A percentile compares a stretch with the other conserved stretches of the same genome.
Evolutionary conservation across 1,139 yeast species (phyloP).

Genomic region (Candida sp.): DNA sequence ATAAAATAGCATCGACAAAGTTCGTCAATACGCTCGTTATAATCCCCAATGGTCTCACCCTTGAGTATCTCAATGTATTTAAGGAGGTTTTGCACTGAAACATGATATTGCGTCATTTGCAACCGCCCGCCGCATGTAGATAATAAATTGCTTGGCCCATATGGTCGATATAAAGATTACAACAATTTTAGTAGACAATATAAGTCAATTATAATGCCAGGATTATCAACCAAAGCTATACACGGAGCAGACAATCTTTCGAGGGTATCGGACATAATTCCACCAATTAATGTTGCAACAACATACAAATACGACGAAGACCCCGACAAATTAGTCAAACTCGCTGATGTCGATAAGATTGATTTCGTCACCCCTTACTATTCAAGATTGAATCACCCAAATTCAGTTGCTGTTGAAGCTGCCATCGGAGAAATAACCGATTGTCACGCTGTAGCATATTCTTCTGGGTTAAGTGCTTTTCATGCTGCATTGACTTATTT

Average conservation of each 20-base stretch:
- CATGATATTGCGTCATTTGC: background rate
- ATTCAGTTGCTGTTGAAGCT: slow-evolving; percentile 63
- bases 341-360: slow-evolving; percentile 22
- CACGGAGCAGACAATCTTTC: slow-evolving; percentile 59
- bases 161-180: too few species aligned
- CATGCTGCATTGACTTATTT: slow-evolving; percentile 67
- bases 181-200: too few species aligned
- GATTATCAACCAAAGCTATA: slow-evolving; percentile 49
- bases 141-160: too few species aligned
- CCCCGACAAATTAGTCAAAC: slow-evolving; percentile 49
- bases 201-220: slow-evolving; percentile 25
- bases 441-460: slow-evolving; percentile 57
- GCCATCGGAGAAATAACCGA: slow-evolving; percentile 58
- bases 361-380: slow-evolving; percentile 39
- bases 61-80: too few species aligned
- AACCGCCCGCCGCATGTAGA: background rate
- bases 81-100: background rate
- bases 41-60: too few species aligned
- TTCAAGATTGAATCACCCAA: slow-evolving; percentile 75
- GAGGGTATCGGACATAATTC: slow-evolving; percentile 56
- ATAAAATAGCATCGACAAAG: background rate
- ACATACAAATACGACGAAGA: slow-evolving; percentile 66
- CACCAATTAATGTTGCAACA: slow-evolving; percentile 82
- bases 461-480: slow-evolving; percentile 81
- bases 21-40: too few species aligned